Base-by-base conservation (phyloP, 78 protist species). In the Guillardia theta region DNA sequence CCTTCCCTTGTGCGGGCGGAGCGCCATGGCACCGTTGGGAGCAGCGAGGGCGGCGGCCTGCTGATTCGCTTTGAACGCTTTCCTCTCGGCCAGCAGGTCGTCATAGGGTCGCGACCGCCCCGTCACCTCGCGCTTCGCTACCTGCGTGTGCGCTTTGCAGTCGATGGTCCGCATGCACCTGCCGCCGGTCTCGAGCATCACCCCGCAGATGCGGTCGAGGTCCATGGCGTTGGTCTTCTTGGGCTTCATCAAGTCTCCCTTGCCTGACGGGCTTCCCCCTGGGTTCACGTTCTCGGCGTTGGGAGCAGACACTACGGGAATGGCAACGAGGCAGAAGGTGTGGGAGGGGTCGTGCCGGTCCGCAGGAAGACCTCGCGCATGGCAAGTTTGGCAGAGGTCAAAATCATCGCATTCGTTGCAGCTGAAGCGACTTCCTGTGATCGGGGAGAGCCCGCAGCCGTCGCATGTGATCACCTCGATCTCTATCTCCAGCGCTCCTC, bases 131-230 rank as follows among this genome's bases (percentile, higher is more conserved):
- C 83, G 33, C 83, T 70, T 70, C 36, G 83, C 83, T 6, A 2
- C 10, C 83, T 70, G 83, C 83, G 83, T 70, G 83, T 70, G 83
- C 41, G 83, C 83, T 43, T 70, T 70, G 83, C 83, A 70, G 83
- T 70, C 83, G 83, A 70, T 70, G 10, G 83, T 70, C 83, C 83
- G 83, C 83, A 70, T 70, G 83, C 83, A 70, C n/a, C 83, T 36
- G 46, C 83, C 83, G 0, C 83, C 83, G 27, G 83, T 33, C 41
- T 33, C 45, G 27, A 70, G 22, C 83, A 24, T 70, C 83, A 70
- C 83, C n/a, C 83, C 83, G 41, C 83, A 70, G 33, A 70, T 70
- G 22, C 83, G 83, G 45, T 70, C 83, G 36, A 70, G 83, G 41
- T 70, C 83, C 83, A 18, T 12, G 46, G 15, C 83, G 12, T 36